Conservation (phyloP, 164 flowering plant species). For the Aristolochia contorta region DNA sequence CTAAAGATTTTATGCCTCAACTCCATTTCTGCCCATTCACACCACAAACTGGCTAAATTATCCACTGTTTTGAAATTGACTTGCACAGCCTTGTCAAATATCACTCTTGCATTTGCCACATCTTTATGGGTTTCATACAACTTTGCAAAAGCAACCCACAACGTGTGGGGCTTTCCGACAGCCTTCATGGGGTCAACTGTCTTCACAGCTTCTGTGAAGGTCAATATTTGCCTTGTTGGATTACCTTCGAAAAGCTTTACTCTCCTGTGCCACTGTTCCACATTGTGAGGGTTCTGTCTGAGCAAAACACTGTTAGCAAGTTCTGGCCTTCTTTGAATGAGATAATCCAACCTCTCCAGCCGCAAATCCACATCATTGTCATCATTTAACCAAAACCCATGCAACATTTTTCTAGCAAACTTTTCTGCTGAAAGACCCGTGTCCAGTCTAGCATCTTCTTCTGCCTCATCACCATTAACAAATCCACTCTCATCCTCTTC, state of each 20-base stretch:
- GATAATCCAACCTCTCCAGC: constrained; percentile 62
- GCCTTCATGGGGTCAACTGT: constrained; percentile 96
- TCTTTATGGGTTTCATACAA: constrained; percentile 74
- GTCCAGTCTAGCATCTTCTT: constrained; percentile 36
- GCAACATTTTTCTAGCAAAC: constrained; percentile 10
- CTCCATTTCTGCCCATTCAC: constrained; percentile 98
- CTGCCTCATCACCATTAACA: constrained; percentile 25
- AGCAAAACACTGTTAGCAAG: constrained; percentile 89
- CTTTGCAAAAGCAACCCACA: constrained; percentile 94
- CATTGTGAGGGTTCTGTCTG: constrained; percentile 95
- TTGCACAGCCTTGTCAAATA: constrained; percentile 94
- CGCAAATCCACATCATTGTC: constrained; percentile 75
- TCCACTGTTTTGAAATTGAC: constrained; percentile 81
- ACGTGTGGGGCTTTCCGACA: constrained; percentile 90
- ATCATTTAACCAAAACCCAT: constrained; percentile 72
- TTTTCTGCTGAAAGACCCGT: constrained; percentile 38
- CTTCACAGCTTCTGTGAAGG: constrained; percentile 92
- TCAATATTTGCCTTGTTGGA: constrained; percentile 71
- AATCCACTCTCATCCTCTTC: constrained; percentile 35
- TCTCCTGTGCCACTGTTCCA: constrained; percentile 91
- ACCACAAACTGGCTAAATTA: constrained; percentile 86
- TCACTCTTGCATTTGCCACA: constrained; percentile 75
- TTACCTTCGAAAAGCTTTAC: constrained; percentile 85
- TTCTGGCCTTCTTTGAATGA: constrained; percentile 84
- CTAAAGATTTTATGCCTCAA: constrained; percentile 67